These are phyloP conservation scores for Pichia rugopelliculosa DNA, from an alignment of 805 yeast genomes.

Conservation along the genomic window DNA sequence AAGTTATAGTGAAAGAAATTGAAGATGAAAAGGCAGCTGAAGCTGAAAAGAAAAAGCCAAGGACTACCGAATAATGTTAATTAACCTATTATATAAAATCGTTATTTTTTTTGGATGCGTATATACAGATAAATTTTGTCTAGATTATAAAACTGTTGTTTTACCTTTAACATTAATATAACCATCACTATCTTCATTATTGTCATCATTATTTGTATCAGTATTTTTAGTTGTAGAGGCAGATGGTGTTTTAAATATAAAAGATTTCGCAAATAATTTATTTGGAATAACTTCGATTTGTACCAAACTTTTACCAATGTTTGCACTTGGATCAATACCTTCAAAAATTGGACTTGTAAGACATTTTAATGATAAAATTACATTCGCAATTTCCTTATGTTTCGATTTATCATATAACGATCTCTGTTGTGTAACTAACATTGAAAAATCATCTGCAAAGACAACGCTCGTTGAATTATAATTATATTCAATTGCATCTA, in stretches of 20 bases:
- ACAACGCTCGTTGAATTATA: constrained; percentile 17
- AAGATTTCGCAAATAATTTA: constrained; percentile 13
- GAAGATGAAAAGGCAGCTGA: constrained; percentile 84
- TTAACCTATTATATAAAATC: neutral
- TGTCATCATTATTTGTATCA: constrained; percentile 9
- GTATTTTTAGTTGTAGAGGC: constrained; percentile 1
- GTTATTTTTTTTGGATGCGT: neutral
- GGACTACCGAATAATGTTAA: constrained; percentile 17
- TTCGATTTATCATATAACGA: constrained; percentile 21
- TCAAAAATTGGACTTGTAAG: constrained; percentile 16
- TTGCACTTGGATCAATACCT: constrained; percentile 21
- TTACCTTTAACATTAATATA: constrained; percentile 26
- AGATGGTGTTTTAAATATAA: constrained; percentile 23
- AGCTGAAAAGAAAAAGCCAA: constrained; percentile 63
- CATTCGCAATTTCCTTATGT: constrained; percentile 22
- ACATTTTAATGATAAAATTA: constrained; percentile 17
- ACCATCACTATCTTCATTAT: constrained; percentile 12
- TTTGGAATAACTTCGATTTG: constrained; percentile 24
- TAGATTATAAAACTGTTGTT: constrained; percentile 16
- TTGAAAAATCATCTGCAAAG: constrained; percentile 18
- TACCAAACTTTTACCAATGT: constrained; percentile 18
- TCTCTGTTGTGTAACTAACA: constrained; percentile 24
- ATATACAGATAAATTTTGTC: neutral
- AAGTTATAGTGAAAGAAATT: constrained; percentile 66
- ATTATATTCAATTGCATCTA: constrained; percentile 24